Conservation (phyloP, 129 eudicot species). For the Erigeron canadensis region DNA sequence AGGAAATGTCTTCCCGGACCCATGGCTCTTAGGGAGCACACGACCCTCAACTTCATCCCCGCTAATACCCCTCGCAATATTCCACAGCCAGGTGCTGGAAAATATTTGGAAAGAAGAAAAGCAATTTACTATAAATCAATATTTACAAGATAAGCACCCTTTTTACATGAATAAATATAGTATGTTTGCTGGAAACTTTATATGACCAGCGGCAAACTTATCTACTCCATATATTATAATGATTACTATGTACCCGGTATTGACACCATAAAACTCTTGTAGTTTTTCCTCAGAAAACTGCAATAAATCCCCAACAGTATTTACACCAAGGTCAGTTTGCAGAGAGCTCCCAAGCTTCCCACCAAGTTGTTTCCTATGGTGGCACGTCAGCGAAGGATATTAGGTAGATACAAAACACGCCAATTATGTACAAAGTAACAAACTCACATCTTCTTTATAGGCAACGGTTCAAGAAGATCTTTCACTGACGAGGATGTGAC, state of each 20-base stretch:
- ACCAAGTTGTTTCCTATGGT: conserved; percentile 89
- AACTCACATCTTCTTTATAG: conserved; percentile 90
- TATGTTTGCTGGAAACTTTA: background rate
- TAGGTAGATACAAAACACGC: conserved; percentile 1
- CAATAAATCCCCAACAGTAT: conserved; percentile 83
- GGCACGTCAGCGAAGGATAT: conserved; percentile 10
- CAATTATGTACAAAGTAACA: background rate
- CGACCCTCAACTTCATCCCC: conserved; percentile 98
- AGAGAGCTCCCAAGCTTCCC: conserved; percentile 94
- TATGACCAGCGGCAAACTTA: background rate
- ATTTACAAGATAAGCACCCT: no score
- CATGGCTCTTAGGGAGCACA: conserved; percentile 89
- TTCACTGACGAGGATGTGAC: conserved; percentile 75
- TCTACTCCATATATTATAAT: background rate
- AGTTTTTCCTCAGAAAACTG: conserved; percentile 76
- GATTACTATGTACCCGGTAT: conserved; percentile 68
- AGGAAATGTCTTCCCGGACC: conserved; percentile 89
- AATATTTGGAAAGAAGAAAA: conserved; percentile 13
- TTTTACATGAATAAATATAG: background rate
- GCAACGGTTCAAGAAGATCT: conserved; percentile 66
- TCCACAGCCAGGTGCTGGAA: conserved; percentile 94
- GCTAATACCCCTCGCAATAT: conserved; percentile 79
- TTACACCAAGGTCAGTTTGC: conserved; percentile 68
- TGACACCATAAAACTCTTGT: conserved; percentile 77
- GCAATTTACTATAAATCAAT: background rate